Base-by-base conservation (phyloP, 768 basidiomycete genomes). In the Glaciozyma martinii region DNA sequence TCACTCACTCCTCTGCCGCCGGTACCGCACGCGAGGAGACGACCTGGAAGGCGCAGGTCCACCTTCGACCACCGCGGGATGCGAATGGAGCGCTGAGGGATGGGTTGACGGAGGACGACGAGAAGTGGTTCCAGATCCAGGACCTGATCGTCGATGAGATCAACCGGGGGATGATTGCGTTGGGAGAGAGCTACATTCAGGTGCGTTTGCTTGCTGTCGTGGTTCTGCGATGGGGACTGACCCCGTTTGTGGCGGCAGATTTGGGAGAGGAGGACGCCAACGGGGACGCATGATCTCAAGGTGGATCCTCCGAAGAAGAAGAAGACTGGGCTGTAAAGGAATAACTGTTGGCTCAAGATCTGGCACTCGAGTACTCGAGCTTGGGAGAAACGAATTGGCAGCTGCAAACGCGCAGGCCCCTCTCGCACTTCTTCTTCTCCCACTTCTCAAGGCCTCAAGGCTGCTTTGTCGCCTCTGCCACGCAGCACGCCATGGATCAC, bases 121-220 rank as follows among this genome's bases (percentile, higher is more conserved):
- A 97, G 77, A 90, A 87, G 75, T 98, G 95, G 95, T 88, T 89
- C 76, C 86, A 90, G 79, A 86, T 98, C 57, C 91, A 97, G 77
- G 94, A 99, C 79, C 80, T 99, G 63, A 88, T 93, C 66, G 93
- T 99, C 15, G 88, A 91, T 75, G 93, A 98, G 74, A 88, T 90
- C n/a, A 81, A 91, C 64, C 90, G 89, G 77, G 91, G 95, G 75
- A 92, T 99, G 90, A 94, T 99, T 60, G 92, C 95, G 76, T 79
- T 99, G 43, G 94, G 93, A 32, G 95, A 98, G 76, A 90, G 88
- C n/a, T 87, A 94, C 40, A 79, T 99, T 58, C 95, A 99, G 83
- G 92, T 92, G 60, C 63, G 76, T 29, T 10, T 25, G 23, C 33
- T 33, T 32, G 7, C 40, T 56, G 5, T 37, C 33, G 46, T 23